Base-by-base conservation (phyloP, 2,329 filamentous ascomycete species). In the Colletotrichum viniferum region DNA sequence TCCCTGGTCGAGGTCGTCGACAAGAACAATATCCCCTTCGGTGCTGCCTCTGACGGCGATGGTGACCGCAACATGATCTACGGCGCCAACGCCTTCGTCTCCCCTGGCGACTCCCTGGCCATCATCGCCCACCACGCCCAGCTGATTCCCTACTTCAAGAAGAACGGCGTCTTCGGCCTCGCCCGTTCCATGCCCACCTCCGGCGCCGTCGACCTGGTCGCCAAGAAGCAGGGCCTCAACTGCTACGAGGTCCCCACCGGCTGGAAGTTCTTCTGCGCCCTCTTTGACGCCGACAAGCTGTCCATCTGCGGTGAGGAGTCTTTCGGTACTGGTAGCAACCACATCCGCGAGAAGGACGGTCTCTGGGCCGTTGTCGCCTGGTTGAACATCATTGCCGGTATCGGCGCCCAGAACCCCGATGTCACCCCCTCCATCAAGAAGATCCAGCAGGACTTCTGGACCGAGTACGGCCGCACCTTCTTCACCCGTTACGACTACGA, bases 61-160 rank as follows among this genome's bases (percentile, higher is more conserved):
- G 97, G 97, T 81, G 97, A 99, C 89, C 95, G 97, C 81, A 99
- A 99, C 92, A 99, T 99, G 97, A 99, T 99, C 83, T 99, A 99
- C 87, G 97, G 97, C 77, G 96, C 96, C 79, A 96, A 97, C 82
- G 93, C 94, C 60, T 99, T 99, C 83, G 97, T 99, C 77, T 98
- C 96, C 9, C 97, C 97, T 9, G 97, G 97, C 83, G 97, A 99
- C 89, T 98, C 95, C 82, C 90, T 99, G 81, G 97, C 97, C 82
- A 99, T 99, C 84, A 99, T 99, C 82, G 96, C 97, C 64, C 97
- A 99, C 89, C 94, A 99, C 84, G 96, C 97, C 79, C 92, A 98
- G 81, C 92, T 98, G 76, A 99, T 99, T 81, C 97, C 97, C 74
- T 99, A 98, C 89, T 99, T 99, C 92, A 94, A 96, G 90, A 96